A percentile compares a stretch with the other conserved stretches of the same genome.
Evolutionary conservation across 148 eudicot genomes (phyloP).

Genomic region (Rhododendron simsii): DNA sequence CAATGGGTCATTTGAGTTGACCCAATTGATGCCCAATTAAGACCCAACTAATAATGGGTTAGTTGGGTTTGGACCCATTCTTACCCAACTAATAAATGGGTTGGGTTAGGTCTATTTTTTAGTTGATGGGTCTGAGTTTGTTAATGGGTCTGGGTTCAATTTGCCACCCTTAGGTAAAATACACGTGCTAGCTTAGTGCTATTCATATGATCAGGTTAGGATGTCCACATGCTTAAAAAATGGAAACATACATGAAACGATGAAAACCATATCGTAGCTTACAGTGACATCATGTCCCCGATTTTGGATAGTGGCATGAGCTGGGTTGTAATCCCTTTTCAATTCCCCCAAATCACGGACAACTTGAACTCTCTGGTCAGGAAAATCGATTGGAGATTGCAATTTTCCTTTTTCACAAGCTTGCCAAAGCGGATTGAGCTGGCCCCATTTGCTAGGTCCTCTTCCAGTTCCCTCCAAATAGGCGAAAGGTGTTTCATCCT

Average conservation of each 20-base stretch:
- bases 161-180: background rate
- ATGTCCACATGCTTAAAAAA: background rate
- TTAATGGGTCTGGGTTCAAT: no score
- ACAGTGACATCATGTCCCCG: constrained; percentile 43
- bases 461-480: constrained; percentile 20
- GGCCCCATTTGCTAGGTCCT: constrained; percentile 38
- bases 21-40: no score
- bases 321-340: constrained; percentile 23
- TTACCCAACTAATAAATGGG: no score
- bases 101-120: no score
- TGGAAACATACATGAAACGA: background rate
- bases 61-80: no score
- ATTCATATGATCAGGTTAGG: background rate
- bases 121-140: no score
- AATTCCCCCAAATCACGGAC: constrained; percentile 8
- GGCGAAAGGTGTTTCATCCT: constrained; percentile 20
- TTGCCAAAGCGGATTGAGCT: constrained; percentile 23
- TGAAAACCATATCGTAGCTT: background rate
- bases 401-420: constrained; percentile 26
- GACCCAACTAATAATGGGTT: no score
- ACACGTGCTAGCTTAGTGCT: background rate
- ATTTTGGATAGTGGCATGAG: constrained; percentile 25
- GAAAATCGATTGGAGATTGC: constrained; percentile 44
- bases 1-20: no score
- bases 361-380: constrained; percentile 9